These are phyloP conservation scores for Didymella arachidicola DNA, from an alignment of 2,329 filamentous ascomycete species.

Conservation along the genomic window DNA sequence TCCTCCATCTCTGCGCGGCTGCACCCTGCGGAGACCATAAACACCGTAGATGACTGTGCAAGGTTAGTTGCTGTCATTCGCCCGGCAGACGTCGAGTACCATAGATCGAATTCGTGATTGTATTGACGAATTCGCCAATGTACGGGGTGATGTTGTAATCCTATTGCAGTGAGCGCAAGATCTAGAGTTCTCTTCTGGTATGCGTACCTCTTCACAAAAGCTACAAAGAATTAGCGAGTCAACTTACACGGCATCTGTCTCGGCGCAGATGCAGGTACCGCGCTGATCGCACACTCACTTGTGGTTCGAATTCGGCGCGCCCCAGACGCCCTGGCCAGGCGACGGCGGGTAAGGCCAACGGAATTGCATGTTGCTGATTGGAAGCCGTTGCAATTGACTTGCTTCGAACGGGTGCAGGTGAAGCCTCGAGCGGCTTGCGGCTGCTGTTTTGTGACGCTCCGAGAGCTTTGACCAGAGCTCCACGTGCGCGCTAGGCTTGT, in stretches of 20 bases:
- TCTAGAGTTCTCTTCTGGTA: neutral
- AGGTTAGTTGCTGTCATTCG: neutral
- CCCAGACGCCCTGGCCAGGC: constrained; percentile 36
- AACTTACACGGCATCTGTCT: constrained; percentile 4
- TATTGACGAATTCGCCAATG: constrained; percentile 63
- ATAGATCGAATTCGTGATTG: constrained; percentile 61
- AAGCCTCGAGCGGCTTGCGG: neutral
- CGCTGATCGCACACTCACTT: constrained; percentile 36
- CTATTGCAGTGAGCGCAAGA: constrained; percentile 38
- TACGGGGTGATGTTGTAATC: constrained; percentile 63
- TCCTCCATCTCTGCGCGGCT: constrained; percentile 36
- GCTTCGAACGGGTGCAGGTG: constrained; percentile 1
- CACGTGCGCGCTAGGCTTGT: constrained; percentile 26
- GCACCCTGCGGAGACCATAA: constrained; percentile 42
- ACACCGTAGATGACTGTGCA: constrained; percentile 48
- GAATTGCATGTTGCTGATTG: constrained; percentile 30
- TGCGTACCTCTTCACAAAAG: constrained; percentile 47
- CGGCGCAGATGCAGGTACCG: constrained; percentile 18
- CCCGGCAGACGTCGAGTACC: constrained; percentile 42
- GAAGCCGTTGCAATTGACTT: neutral
- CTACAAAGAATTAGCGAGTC: constrained; percentile 31
- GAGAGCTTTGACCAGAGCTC: constrained; percentile 23
- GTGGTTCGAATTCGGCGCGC: constrained; percentile 42
- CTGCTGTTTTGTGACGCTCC: constrained; percentile 12
- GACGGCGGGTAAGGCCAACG: constrained; percentile 37